Conservation (phyloP, 495 filamentous ascomycete species). For the Pyrenula massariospora region DNA sequence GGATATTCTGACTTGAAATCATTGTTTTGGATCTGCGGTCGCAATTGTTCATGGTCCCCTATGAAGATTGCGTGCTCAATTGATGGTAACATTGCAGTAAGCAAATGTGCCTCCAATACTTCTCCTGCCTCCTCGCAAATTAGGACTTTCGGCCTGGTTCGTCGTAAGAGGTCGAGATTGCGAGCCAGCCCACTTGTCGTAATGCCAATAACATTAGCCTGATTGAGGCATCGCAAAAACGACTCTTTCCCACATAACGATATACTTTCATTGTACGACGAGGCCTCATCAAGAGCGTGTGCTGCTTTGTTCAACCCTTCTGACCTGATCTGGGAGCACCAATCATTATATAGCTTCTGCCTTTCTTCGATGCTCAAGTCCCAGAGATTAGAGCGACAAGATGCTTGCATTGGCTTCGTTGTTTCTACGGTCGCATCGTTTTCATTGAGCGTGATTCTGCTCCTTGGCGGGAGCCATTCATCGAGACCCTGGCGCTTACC, state of each 20-base stretch:
- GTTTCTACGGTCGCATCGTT: no score
- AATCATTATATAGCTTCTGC: slow-evolving; percentile 20
- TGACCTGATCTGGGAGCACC: slow-evolving; percentile 30
- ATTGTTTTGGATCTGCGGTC: slow-evolving; percentile 58
- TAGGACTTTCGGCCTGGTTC: slow-evolving; percentile 53
- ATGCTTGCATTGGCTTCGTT: slow-evolving; percentile 4
- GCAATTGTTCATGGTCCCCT: slow-evolving; percentile 65
- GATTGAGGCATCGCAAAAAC: slow-evolving; percentile 20
- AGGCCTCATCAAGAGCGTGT: slow-evolving; percentile 27
- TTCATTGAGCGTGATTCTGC: no score
- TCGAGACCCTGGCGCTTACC: slow-evolving; percentile 11
- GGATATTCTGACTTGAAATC: slow-evolving; percentile 47
- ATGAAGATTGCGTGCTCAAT: slow-evolving; percentile 67
- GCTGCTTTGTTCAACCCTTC: slow-evolving; percentile 14
- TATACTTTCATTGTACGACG: slow-evolving; percentile 9
- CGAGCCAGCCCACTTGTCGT: slow-evolving; percentile 66
- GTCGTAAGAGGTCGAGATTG: slow-evolving; percentile 48
- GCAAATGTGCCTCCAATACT: slow-evolving; percentile 58
- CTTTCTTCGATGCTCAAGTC: slow-evolving; percentile 17
- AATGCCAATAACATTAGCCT: slow-evolving; percentile 53
- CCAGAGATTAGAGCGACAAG: slow-evolving; percentile 8
- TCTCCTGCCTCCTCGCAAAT: slow-evolving; percentile 72
- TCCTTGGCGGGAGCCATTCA: slow-evolving; percentile 14
- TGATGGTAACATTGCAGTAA: slow-evolving; percentile 56
- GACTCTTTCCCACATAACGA: slow-evolving; percentile 19